Evolutionary conservation across 1,139 yeast species (phyloP).

Genomic region (Diutina neorugosa): DNA sequence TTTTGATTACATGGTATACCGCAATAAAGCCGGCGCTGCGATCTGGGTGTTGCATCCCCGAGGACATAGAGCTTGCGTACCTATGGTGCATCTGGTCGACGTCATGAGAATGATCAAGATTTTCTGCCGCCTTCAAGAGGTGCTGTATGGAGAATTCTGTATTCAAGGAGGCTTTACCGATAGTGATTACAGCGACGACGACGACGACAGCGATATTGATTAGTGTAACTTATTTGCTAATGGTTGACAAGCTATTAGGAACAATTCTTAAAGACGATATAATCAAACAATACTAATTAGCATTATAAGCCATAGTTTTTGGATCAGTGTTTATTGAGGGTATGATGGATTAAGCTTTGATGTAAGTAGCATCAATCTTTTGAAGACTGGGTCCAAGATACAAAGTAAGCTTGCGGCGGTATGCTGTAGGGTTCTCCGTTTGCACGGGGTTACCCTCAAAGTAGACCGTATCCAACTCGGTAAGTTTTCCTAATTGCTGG

Average conservation of each 20-base stretch:
- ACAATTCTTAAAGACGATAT: too few species aligned
- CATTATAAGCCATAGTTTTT: too few species aligned
- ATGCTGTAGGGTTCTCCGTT: slow-evolving; percentile 57
- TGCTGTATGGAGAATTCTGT: background rate
- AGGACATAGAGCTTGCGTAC: background rate
- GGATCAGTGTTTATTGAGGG: background rate
- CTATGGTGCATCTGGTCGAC: background rate
- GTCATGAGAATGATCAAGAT: background rate
- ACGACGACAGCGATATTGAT: background rate
- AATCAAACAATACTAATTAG: too few species aligned
- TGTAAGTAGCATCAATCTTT: slow-evolving; percentile 87
- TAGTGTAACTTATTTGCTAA: background rate
- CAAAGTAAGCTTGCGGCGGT: slow-evolving; percentile 70
- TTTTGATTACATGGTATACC: background rate
- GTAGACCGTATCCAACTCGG: slow-evolving; percentile 75
- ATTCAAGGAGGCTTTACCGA: background rate
- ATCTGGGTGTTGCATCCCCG: background rate
- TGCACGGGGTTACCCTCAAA: slow-evolving; percentile 94
- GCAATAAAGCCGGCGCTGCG: background rate
- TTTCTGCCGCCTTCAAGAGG: background rate
- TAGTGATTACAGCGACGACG: background rate
- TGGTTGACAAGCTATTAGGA: too few species aligned
- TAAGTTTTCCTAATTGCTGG: slow-evolving; percentile 48
- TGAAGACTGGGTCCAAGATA: slow-evolving; percentile 61
- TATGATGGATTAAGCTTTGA: slow-evolving; percentile 11